These are phyloP conservation scores for Mycena floridula DNA, from an alignment of 768 basidiomycete species.

Conservation along the genomic window DNA sequence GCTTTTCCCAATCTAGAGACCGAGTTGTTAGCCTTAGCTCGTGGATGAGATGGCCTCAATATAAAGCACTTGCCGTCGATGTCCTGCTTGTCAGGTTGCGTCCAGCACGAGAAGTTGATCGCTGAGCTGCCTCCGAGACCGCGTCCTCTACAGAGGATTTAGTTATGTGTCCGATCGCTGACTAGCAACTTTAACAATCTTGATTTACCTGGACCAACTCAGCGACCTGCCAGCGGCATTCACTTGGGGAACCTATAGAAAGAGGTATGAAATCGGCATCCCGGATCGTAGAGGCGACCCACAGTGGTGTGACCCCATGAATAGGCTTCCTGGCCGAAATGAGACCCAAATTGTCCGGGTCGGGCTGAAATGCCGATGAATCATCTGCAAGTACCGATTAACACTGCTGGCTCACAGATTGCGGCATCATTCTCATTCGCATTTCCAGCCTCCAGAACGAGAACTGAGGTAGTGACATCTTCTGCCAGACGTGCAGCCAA, in stretches of 20 bases:
- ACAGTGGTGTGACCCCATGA: slow-evolving; percentile 11
- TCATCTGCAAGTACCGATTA: too few species aligned
- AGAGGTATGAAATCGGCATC: too few species aligned
- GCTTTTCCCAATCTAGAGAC: slow-evolving; percentile 9
- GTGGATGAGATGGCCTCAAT: not conserved
- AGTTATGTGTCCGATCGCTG: too few species aligned
- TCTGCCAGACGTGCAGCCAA: slow-evolving; percentile 12
- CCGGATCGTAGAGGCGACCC: too few species aligned
- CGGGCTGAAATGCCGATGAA: too few species aligned
- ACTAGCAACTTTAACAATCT: too few species aligned
- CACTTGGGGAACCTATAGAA: slow-evolving; percentile 9
- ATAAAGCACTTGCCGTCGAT: slow-evolving; percentile 10
- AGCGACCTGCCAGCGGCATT: slow-evolving; percentile 4
- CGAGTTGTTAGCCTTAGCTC: not conserved
- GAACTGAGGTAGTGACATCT: slow-evolving; percentile 6
- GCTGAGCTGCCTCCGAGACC: slow-evolving; percentile 16
- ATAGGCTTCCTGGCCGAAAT: slow-evolving; percentile 14
- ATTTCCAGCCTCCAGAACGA: slow-evolving; percentile 13
- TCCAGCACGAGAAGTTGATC: slow-evolving; percentile 13
- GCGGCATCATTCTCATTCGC: slow-evolving; percentile 9
- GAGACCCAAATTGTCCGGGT: too few species aligned
- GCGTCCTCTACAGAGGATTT: slow-evolving; percentile 14
- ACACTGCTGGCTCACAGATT: slow-evolving; percentile 6
- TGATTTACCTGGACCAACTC: slow-evolving; percentile 7
- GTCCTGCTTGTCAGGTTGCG: slow-evolving; percentile 10